Conservation (phyloP, 192 early-diverging fungal species). For the Rhizoclosmatium globosum region DNA sequence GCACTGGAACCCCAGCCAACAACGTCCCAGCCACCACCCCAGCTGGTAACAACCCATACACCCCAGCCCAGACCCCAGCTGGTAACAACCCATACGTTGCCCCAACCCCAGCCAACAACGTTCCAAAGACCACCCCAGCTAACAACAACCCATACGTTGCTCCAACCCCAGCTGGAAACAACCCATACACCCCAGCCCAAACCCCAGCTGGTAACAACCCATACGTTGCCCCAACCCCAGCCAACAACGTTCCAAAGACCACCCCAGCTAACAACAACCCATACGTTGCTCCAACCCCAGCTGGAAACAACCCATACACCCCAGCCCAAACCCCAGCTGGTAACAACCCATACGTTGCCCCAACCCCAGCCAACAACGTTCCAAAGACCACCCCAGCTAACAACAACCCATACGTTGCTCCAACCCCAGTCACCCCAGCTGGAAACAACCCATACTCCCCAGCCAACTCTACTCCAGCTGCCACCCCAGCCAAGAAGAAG, state of each 20-base stretch:
- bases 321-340: not conserved
- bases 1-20: slow-evolving; percentile 3
- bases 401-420: slow-evolving; percentile 1
- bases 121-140: too few species aligned
- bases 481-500: slow-evolving; percentile 24
- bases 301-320: slow-evolving; percentile 2
- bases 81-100: too few species aligned
- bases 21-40: not conserved
- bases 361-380: not conserved
- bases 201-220: slow-evolving; percentile 7
- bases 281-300: slow-evolving; percentile 5
- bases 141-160: not conserved
- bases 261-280: not conserved
- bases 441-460: slow-evolving; percentile 1
- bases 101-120: too few species aligned
- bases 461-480: not conserved
- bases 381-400: not conserved
- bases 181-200: not conserved
- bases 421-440: slow-evolving; percentile 13
- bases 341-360: slow-evolving; percentile 4
- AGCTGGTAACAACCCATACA: too few species aligned
- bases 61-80: too few species aligned
- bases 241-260: not conserved
- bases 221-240: not conserved
- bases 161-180: not conserved